Evolutionary conservation across 306 rosid genomes (phyloP), one percentile per base, ranked within the genome.

Genomic region (Acmispon strigosus): DNA sequence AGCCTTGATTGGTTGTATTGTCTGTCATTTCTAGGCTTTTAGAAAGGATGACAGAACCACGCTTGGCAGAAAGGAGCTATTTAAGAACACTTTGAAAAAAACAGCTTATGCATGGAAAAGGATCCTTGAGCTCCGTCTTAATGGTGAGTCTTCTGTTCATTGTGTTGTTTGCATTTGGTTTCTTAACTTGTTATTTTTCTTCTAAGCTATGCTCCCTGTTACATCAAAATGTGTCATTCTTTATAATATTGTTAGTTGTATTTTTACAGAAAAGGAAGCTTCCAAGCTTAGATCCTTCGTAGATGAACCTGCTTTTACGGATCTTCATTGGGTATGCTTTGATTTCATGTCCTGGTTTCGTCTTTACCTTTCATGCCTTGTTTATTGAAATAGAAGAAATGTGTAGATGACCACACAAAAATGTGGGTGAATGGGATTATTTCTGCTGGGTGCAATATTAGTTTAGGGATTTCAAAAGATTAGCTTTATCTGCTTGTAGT

Each of bases 251-350:
- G 56, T 29, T 17, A 32, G 9, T 82, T 73, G 13, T 54, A 39
- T 50, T 27, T 34, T 71, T 73, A 41, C 89, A 87, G 99, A 94
- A 37, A 89, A 83, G 81, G 99, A 94, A 78, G 97, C 99, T 66
- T 52, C 69, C 15, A 83, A 50, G 74, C 79, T 94, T 44, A 86
- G 99, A 78, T 48, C 63, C 73, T 89, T 63, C 73, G 90, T 91
- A 49, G 99, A 94, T 45, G 85, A 94, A 54, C 92, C 96, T 59
- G 79, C 95, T 18, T 94, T 81, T 83, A 91, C 89, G 10, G 99
- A 94, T 87, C 97, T 94, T 79, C 99, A 94, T 76, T 94, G 99
- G 99, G 97, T 94, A 84, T 74, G 76, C 53, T 78, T 72, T 70
- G 57, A 48, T 50, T 73, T 50, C 5, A 56, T 71, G 43, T 83